Evolutionary conservation across 1,284 basidiomycete genomes (phyloP), one percentile per base, ranked within the genome.

Genomic region (Cryptococcus jaspeensis): DNA sequence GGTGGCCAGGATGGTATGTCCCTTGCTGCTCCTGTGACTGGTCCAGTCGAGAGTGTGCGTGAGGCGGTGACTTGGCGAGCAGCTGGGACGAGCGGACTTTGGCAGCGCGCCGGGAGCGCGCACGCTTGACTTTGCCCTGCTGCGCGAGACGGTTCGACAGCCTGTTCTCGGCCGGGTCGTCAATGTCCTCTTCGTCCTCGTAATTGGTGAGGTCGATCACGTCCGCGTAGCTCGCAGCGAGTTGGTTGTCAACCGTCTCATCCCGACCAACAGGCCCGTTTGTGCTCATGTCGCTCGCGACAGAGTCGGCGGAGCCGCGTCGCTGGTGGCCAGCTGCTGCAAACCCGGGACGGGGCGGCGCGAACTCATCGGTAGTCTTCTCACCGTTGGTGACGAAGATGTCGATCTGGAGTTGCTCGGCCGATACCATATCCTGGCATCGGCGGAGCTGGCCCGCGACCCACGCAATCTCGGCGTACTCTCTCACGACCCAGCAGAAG

Each of bases 391-490:
- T 89, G 41, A 93, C 89, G 69, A 85, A 92, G 36, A 93, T 87
- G 65, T 91, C 87, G 50, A 93, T 78, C 61, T 88, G 84, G 12
- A 93, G 78, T 38, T 84, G 81, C 3, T 83, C 78, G 2, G 78
- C 64, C 0, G 84, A 80, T 13, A 89, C 80, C 75, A 89, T 81
- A 47, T 83, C 80, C 68, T 85, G 82, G 72, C 89, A 92, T 32
- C 82, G 80, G 25, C 86, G 82, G 25, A 93, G 72, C 46, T 85
- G 79, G 3, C 84, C 80, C 0, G 90, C 89, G 53, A 87, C 86
- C 90, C 90, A 92, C 56, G 87, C 85, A 40, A 92, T 80, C 70
- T 92, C 89, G n/a, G 85, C 88, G 69, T 87, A 90, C 70, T 92
- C 90, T 50, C 89, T 81, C 48, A 90, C 81, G 48, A 92, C 82